These are phyloP conservation scores for Baudoinia panamericana DNA, from an alignment of 495 filamentous ascomycete genomes.

Conservation along the genomic window DNA sequence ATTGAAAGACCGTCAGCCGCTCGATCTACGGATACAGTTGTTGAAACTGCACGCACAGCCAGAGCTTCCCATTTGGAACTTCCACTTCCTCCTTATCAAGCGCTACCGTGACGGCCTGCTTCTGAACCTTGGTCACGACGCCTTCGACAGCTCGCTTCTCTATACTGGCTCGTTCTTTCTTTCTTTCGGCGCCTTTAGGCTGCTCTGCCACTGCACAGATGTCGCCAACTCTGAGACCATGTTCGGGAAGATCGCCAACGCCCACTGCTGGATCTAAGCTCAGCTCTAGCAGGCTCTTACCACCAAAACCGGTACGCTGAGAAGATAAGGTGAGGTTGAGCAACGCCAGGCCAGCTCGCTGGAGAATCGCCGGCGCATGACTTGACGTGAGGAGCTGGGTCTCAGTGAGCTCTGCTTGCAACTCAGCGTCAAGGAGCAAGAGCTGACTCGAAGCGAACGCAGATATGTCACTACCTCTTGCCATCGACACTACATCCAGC, in stretches of 20 bases:
- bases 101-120: constrained; percentile 48
- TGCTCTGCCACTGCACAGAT: constrained; percentile 72
- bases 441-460: constrained; percentile 70
- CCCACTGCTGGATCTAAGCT: constrained; percentile 55
- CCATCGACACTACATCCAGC: too few species aligned
- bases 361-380: constrained; percentile 57
- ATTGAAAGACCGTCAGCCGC: too few species aligned
- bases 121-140: constrained; percentile 60
- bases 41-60: constrained; percentile 38
- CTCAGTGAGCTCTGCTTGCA: constrained; percentile 61
- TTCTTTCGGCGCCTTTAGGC: constrained; percentile 54
- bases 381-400: constrained; percentile 57
- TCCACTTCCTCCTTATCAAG: constrained; percentile 56
- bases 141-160: constrained; percentile 57
- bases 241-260: constrained; percentile 45
- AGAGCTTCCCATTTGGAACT: constrained; percentile 47
- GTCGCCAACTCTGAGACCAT: constrained; percentile 79
- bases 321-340: constrained; percentile 63
- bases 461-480: constrained; percentile 39
- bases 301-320: constrained; percentile 83
- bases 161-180: constrained; percentile 53
- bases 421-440: constrained; percentile 61
- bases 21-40: constrained; percentile 10
- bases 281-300: constrained; percentile 74
- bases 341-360: constrained; percentile 77